Evolutionary conservation across 352 stramenopile species (phyloP).

Genomic region (Phytopythium aichiense): DNA sequence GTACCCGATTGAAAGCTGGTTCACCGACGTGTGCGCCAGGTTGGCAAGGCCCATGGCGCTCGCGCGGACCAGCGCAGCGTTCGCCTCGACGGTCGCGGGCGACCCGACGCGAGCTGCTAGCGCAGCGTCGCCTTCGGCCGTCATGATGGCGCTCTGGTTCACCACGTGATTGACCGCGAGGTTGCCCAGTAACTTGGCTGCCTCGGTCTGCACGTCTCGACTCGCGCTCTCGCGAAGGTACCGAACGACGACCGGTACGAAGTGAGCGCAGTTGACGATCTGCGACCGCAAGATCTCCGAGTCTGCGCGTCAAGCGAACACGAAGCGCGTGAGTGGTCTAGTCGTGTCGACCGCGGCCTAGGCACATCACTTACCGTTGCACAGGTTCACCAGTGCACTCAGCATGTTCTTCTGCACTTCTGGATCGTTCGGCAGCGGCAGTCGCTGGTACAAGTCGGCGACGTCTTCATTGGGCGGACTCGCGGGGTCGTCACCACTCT

Average conservation of each 20-base stretch:
- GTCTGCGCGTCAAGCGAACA: constrained; percentile 23
- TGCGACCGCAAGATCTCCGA: constrained; percentile 72
- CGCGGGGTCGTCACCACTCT: neutral
- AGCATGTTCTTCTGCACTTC: constrained; percentile 45
- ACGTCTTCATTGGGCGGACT: constrained; percentile 12
- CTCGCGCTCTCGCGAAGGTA: constrained; percentile 43
- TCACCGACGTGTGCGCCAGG: constrained; percentile 60
- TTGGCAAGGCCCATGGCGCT: constrained; percentile 59
- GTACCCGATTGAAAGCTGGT: constrained; percentile 75
- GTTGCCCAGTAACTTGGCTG: constrained; percentile 64
- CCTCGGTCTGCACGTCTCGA: constrained; percentile 38
- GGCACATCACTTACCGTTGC: constrained; percentile 31
- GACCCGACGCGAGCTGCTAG: constrained; percentile 25
- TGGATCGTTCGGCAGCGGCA: constrained; percentile 31
- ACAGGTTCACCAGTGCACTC: constrained; percentile 64
- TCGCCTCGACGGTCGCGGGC: constrained; percentile 28
- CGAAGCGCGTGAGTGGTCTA: neutral
- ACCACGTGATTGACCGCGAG: constrained; percentile 62
- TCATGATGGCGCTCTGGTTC: constrained; percentile 67
- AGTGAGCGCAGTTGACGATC: constrained; percentile 56
- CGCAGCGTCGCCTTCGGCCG: constrained; percentile 44
- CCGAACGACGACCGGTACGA: constrained; percentile 40
- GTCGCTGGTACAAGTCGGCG: constrained; percentile 23
- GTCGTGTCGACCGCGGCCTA: neutral
- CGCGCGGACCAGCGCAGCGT: constrained; percentile 32